These are phyloP conservation scores for Tilletia walkeri DNA, from an alignment of 1,284 basidiomycete species.

Conservation along the genomic window DNA sequence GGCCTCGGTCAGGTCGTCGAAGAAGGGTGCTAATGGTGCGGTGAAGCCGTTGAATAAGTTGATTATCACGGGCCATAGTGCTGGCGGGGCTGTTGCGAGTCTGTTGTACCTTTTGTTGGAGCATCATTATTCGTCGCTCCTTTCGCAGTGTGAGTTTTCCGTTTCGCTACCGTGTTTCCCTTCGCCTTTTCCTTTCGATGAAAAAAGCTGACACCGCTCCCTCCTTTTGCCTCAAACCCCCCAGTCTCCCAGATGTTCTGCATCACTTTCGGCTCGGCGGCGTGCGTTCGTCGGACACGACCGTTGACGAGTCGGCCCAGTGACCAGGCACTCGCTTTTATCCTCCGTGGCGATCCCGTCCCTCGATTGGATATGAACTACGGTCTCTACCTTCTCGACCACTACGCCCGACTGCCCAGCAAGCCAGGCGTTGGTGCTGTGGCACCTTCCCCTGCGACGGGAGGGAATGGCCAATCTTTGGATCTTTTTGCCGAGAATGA, in stretches of 20 bases:
- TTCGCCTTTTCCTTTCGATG: no score
- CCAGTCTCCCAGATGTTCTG: constrained; percentile 13
- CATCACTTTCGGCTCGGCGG: constrained; percentile 14
- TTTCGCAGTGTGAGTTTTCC: constrained; percentile 4
- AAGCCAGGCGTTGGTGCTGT: neutral
- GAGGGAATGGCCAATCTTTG: no score
- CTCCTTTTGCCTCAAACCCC: neutral
- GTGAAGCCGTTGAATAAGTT: neutral
- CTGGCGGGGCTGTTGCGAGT: constrained; percentile 2
- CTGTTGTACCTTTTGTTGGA: constrained; percentile 11
- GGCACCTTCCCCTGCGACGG: no score
- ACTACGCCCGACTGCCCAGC: neutral
- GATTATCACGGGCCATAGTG: constrained; percentile 13
- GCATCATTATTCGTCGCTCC: constrained; percentile 5
- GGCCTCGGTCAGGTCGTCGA: neutral
- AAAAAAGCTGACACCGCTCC: no score
- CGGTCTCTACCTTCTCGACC: constrained; percentile 11
- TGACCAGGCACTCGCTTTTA: constrained; percentile 4
- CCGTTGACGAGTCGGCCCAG: neutral
- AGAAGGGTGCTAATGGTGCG: neutral
- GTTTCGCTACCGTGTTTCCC: neutral
- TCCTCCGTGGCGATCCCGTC: constrained; percentile 5
- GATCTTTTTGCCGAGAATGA: neutral
- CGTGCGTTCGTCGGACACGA: constrained; percentile 3
- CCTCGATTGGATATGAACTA: constrained; percentile 10